Percentiles rank a stretch among this genome's conserved stretches.
These are phyloP conservation scores for Zygosaccharomyces pseudorouxii DNA, from an alignment of 805 yeast genomes.

Conservation along the genomic window DNA sequence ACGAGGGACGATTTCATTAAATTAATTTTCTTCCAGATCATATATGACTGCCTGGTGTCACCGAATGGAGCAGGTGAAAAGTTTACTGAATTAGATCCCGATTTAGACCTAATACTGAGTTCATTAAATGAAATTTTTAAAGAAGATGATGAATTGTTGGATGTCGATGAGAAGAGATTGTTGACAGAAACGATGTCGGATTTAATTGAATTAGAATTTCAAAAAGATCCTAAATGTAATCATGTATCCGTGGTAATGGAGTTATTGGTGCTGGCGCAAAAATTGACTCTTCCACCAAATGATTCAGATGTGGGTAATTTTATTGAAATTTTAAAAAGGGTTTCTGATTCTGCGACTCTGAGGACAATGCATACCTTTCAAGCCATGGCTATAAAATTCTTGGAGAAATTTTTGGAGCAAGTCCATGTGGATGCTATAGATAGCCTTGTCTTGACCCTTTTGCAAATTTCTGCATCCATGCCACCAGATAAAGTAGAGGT, in stretches of 20 bases:
- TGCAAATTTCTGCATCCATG: slow-evolving; percentile 1
- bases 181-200: slow-evolving; percentile 1
- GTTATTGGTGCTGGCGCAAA: slow-evolving; percentile 4
- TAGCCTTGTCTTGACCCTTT: background rate
- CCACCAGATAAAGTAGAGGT: background rate
- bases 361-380: background rate
- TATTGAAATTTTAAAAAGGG: slow-evolving; percentile 1
- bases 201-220: background rate
- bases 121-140: slow-evolving; percentile 36
- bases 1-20: slow-evolving; percentile 44
- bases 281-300: background rate
- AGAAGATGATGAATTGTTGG: slow-evolving; percentile 5
- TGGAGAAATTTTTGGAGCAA: background rate
- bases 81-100: slow-evolving; percentile 39
- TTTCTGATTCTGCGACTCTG: background rate
- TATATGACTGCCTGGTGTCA: slow-evolving; percentile 41
- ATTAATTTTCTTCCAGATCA: slow-evolving; percentile 56
- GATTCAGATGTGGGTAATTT: background rate
- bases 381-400: background rate
- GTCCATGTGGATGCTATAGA: background rate
- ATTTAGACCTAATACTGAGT: slow-evolving; percentile 46
- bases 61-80: slow-evolving; percentile 14
- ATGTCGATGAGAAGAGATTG: slow-evolving; percentile 3
- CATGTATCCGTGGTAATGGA: background rate
- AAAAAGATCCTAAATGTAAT: background rate